Base-by-base conservation (phyloP, 1,139 yeast genomes). In the Geotrichum histeridarum region DNA sequence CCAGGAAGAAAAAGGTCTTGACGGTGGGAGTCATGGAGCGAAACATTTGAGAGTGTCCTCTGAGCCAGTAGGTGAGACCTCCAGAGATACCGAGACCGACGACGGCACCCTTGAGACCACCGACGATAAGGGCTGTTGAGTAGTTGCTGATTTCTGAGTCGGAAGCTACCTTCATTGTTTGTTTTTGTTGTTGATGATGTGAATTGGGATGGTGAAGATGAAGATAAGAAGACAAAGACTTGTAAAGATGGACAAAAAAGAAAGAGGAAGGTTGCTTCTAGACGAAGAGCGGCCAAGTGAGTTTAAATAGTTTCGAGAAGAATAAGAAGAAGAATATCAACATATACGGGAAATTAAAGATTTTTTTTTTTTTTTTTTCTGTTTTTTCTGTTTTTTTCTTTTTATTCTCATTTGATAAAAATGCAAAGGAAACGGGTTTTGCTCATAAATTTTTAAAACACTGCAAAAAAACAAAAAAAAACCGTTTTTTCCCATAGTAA, bases 61-160 rank as follows among this genome's bases (percentile, higher is more conserved):
- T 33, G 47, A 61, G 46, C 45, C 56, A 49, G 46, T 60, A 57
- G 37, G 58, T 56, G 9, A 62, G 68, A 27, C 80, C 82, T 17
- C 72, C 71, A 2, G 90, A 78, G 22, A 81, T 64, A 2, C 73
- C 72, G 2, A 78, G 65, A 55, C 95, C 95, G 12, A 78, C 66
- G 6, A 73, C 70, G 30, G 78, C 70, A 57, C 95, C 95, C 64
- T 83, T 79, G 30, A 76, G 42, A 54, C 86, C 90, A 67, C 90
- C 93, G 9, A 65, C 60, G 18, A 78, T 64, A 30, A 84, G 79
- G 59, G 80, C 79, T 57, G 75, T 73, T 63, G 76, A 73, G 69
- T 86, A 91, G 7, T 81, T 88, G 54, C 75, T 74, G 56, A 80
- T 75, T 71, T 86, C 93, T 68, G 83, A 86, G 57, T 78, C 74